These are phyloP conservation scores for Pilasporangium apinafurcum DNA, from an alignment of 352 stramenopile species.

Conservation along the genomic window DNA sequence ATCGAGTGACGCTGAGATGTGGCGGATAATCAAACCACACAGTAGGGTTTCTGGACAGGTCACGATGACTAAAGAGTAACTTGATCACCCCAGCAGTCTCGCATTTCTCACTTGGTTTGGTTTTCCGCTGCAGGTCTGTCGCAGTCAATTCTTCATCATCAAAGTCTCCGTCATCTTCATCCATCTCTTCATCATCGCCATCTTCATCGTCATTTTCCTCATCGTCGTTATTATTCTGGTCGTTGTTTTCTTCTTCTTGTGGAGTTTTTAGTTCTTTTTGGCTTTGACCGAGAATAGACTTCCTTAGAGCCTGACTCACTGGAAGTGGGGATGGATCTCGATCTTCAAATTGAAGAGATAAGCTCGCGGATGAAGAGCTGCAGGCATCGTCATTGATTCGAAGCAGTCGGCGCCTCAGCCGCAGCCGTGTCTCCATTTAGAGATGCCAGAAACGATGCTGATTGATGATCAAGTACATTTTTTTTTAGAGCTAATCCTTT, in stretches of 20 bases:
- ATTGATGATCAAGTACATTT: not conserved
- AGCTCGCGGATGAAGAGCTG: not conserved
- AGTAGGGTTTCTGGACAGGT: conserved; percentile 45
- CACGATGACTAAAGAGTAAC: conserved; percentile 43
- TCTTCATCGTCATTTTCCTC: conserved; percentile 44
- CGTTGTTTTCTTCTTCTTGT: conserved; percentile 13
- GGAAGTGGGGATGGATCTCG: too few relatives aligned
- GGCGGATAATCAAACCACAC: conserved; percentile 89
- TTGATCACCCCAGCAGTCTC: conserved; percentile 31
- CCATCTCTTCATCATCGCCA: conserved; percentile 26
- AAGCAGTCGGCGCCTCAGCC: conserved; percentile 27
- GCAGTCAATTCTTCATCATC: not conserved
- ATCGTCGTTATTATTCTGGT: conserved; percentile 21
- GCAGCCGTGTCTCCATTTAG: conserved; percentile 31
- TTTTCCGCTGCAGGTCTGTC: not conserved
- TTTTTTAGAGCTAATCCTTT: too few relatives aligned
- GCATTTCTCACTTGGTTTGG: conserved; percentile 23
- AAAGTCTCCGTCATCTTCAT: conserved; percentile 12
- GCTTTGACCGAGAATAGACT: not conserved
- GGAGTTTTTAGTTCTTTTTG: conserved; percentile 17
- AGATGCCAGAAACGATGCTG: not conserved
- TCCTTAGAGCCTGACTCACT: conserved; percentile 1
- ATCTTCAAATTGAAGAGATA: too few relatives aligned
- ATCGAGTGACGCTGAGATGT: conserved; percentile 44
- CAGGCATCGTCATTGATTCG: conserved; percentile 19